Conservation (phyloP, 176 grass and related monocot species). For the Stipa capillata region DNA sequence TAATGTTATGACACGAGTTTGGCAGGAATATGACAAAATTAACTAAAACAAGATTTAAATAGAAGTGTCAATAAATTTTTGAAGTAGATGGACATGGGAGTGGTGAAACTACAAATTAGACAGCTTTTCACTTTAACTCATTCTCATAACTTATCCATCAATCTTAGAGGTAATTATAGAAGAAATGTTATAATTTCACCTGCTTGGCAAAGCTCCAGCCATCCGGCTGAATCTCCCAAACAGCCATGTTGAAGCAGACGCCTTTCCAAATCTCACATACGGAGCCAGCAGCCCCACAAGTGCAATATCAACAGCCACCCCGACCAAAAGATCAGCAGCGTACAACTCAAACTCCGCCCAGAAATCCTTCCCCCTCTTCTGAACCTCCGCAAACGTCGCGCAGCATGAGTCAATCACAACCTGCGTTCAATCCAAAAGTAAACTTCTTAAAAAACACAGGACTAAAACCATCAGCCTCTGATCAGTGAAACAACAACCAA, state of each 20-base stretch:
- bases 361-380: constrained; percentile 95
- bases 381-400: constrained; percentile 85
- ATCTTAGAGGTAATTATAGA: background rate
- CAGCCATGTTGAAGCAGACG: constrained; percentile 28
- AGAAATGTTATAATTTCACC: constrained; percentile 39
- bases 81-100: background rate
- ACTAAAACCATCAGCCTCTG: background rate
- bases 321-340: constrained; percentile 82
- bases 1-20: background rate
- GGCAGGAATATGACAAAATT: background rate
- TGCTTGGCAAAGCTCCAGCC: constrained; percentile 82
- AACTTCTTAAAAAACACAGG: background rate
- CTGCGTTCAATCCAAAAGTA: constrained; percentile 28
- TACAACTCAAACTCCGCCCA: constrained; percentile 95
- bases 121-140: background rate
- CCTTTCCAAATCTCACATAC: constrained; percentile 68
- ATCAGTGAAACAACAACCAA: background rate
- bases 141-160: background rate
- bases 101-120: background rate
- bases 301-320: constrained; percentile 83
- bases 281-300: constrained; percentile 91
- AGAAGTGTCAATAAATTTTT: too few relatives aligned
- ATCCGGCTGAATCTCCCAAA: constrained; percentile 58
- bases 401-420: constrained; percentile 88
- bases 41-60: background rate